Conservation (phyloP, 768 basidiomycete genomes). For the Sistotremastrum suecicum region DNA sequence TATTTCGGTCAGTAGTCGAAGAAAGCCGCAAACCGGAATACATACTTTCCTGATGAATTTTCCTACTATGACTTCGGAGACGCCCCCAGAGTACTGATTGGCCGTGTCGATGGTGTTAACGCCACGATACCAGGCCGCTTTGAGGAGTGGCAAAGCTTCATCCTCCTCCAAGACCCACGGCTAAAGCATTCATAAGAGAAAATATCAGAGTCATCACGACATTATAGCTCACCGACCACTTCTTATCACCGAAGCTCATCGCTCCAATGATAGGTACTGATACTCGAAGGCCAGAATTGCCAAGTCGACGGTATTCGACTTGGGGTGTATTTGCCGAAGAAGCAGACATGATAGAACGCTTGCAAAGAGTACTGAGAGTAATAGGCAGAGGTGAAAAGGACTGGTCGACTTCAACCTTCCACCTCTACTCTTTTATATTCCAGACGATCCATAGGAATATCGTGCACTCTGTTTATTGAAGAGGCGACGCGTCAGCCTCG, state of each 20-base stretch:
- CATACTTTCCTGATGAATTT: slow-evolving; percentile 23
- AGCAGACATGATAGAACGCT: no score
- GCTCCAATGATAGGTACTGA: slow-evolving; percentile 13
- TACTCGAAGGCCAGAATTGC: slow-evolving; percentile 8
- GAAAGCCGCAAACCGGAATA: slow-evolving; percentile 5
- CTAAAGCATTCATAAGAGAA: background rate
- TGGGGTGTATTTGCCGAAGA: background rate
- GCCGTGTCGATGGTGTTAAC: slow-evolving; percentile 11
- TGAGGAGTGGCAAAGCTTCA: slow-evolving; percentile 5
- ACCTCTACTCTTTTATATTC: no score
- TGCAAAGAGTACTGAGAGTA: no score
- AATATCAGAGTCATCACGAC: background rate
- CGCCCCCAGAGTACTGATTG: slow-evolving; percentile 22
- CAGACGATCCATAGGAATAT: no score
- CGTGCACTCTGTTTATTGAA: no score
- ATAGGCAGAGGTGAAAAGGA: no score
- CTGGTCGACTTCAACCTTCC: no score
- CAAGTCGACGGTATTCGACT: slow-evolving; percentile 8
- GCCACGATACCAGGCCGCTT: slow-evolving; percentile 8
- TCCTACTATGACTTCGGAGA: slow-evolving; percentile 23
- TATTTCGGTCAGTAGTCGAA: slow-evolving; percentile 9
- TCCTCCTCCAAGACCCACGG: slow-evolving; percentile 3
- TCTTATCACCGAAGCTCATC: slow-evolving; percentile 13
- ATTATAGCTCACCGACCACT: slow-evolving; percentile 5
- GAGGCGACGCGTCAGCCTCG: no score